Conservation (phyloP, 495 filamentous ascomycete species). For the Margaritispora aquatica region DNA sequence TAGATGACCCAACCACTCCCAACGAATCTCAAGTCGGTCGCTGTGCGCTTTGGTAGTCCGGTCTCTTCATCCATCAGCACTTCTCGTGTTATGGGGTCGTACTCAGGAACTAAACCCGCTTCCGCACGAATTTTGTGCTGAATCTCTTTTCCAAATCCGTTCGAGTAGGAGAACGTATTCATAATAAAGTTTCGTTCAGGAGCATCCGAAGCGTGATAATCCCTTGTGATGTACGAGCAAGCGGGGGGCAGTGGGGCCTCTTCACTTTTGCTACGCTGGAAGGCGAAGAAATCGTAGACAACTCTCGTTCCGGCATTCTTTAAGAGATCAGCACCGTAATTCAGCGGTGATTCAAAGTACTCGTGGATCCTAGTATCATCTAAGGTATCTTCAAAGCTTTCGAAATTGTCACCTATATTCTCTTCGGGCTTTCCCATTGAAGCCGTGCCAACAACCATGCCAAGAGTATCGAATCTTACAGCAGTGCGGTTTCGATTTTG, state of each 20-base stretch:
- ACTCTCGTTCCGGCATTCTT: neutral
- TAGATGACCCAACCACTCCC: constrained; percentile 20
- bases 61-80: too few relatives aligned
- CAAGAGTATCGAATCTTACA: constrained; percentile 17
- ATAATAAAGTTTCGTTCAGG: neutral
- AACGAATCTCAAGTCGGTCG: constrained; percentile 10
- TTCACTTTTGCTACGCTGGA: neutral
- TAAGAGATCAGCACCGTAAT: neutral
- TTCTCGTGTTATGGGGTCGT: neutral
- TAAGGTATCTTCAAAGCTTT: constrained; percentile 5
- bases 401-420: constrained; percentile 21
- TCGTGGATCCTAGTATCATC: neutral
- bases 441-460: constrained; percentile 18
- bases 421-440: constrained; percentile 24
- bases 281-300: constrained; percentile 4
- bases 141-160: constrained; percentile 8
- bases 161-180: constrained; percentile 4
- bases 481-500: constrained; percentile 19
- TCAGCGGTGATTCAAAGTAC: neutral
- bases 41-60: too few relatives aligned
- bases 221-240: neutral
- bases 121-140: constrained; percentile 6
- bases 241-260: neutral
- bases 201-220: neutral
- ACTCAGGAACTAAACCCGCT: neutral